Evolutionary conservation across 805 yeast genomes (phyloP).

Genomic region (Metschnikowia dekortorum): DNA sequence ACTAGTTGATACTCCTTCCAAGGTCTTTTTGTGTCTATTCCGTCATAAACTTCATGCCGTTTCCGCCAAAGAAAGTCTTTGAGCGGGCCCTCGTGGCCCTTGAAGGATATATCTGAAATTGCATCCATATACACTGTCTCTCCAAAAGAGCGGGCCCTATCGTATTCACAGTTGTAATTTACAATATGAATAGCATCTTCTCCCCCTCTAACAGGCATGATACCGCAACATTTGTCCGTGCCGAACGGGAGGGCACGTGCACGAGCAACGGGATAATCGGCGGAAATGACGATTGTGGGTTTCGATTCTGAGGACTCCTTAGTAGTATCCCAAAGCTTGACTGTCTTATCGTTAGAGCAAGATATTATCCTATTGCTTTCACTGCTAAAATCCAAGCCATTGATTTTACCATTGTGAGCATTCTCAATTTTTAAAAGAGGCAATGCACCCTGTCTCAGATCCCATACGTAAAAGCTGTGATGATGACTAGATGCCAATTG

Average conservation of each 20-base stretch:
- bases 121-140: constrained; percentile 23
- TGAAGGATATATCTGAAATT: constrained; percentile 44
- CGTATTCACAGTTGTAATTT: constrained; percentile 39
- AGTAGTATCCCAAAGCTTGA: constrained; percentile 36
- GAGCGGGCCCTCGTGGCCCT: constrained; percentile 81
- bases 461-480: constrained; percentile 81
- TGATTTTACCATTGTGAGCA: constrained; percentile 84
- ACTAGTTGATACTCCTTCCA: constrained; percentile 87
- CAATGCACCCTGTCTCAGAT: constrained; percentile 70
- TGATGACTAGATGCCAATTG: constrained; percentile 86
- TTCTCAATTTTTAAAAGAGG: constrained; percentile 59
- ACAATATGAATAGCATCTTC: constrained; percentile 56
- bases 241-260: constrained; percentile 92
- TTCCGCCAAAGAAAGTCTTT: constrained; percentile 87
- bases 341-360: constrained; percentile 80
- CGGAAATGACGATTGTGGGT: constrained; percentile 57
- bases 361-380: constrained; percentile 60
- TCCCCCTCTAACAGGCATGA: constrained; percentile 91
- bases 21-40: constrained; percentile 48
- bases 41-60: constrained; percentile 32
- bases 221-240: constrained; percentile 62
- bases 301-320: neutral
- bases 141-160: constrained; percentile 21
- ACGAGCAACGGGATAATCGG: constrained; percentile 84
- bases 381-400: constrained; percentile 81